Conservation (phyloP, 1,284 basidiomycete genomes). For the Thelephora terrestris region DNA sequence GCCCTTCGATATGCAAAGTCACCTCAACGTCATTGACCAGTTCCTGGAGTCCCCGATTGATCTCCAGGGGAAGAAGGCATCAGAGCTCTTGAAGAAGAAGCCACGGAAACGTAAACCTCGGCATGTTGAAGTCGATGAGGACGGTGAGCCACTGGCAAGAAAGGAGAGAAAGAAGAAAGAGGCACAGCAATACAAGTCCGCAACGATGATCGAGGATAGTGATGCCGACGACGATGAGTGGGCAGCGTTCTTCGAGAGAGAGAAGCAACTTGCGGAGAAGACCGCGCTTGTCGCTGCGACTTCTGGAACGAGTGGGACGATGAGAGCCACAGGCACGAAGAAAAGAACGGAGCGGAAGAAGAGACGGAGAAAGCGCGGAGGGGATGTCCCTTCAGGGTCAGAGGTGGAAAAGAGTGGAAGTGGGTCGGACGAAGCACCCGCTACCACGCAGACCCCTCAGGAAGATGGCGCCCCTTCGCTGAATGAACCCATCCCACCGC, state of each 20-base stretch:
- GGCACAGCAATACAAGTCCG: slow-evolving; percentile 71
- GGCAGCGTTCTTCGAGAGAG: slow-evolving; percentile 71
- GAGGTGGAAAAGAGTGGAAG: slow-evolving; percentile 11
- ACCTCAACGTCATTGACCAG: slow-evolving; percentile 63
- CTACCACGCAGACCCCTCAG: slow-evolving; percentile 16
- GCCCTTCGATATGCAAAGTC: slow-evolving; percentile 53
- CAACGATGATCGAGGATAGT: slow-evolving; percentile 84
- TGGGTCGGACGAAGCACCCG: slow-evolving; percentile 13
- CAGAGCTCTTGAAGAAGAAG: slow-evolving; percentile 57
- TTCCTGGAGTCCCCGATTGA: slow-evolving; percentile 69
- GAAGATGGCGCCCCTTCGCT: slow-evolving; percentile 13
- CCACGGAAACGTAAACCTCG: slow-evolving; percentile 38
- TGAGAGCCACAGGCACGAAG: slow-evolving; percentile 60
- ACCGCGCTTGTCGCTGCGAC: slow-evolving; percentile 38
- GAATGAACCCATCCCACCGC: slow-evolving; percentile 7
- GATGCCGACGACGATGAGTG: slow-evolving; percentile 72
- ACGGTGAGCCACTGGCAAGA: slow-evolving; percentile 33
- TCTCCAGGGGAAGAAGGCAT: slow-evolving; percentile 61
- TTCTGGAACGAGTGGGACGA: slow-evolving; percentile 37
- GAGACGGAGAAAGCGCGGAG: slow-evolving; percentile 17
- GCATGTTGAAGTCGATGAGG: slow-evolving; percentile 28
- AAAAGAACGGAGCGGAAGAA: slow-evolving; percentile 28
- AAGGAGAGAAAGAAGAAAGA: slow-evolving; percentile 55
- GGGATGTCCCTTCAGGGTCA: slow-evolving; percentile 9
- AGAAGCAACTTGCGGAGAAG: slow-evolving; percentile 44